These are phyloP conservation scores for Nicotiana attenuata DNA, from an alignment of 257 asterid genomes.

Conservation along the genomic window DNA sequence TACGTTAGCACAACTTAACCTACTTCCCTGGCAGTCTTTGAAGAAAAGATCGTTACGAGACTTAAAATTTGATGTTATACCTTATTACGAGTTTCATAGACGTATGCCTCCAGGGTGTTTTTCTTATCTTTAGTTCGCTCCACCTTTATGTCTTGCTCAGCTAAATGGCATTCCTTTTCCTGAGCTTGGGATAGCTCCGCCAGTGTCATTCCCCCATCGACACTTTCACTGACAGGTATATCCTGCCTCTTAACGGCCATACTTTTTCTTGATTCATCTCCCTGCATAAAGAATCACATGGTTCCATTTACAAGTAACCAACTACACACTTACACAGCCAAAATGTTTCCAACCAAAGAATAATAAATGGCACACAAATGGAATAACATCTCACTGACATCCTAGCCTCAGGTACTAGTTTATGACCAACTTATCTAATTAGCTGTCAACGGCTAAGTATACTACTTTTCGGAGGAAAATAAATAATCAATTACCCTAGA, in stretches of 20 bases:
- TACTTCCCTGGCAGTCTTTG: background rate
- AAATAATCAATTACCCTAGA: background rate
- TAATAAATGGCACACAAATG: background rate
- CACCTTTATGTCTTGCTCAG: slow-evolving; percentile 72
- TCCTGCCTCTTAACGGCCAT: slow-evolving; percentile 60
- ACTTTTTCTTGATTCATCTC: slow-evolving; percentile 53
- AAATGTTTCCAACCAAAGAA: background rate
- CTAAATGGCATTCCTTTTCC: slow-evolving; percentile 60
- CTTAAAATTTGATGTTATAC: slow-evolving; percentile 27
- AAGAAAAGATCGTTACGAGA: background rate
- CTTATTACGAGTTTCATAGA: slow-evolving; percentile 91
- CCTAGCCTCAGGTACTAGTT: background rate
- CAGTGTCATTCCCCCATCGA: slow-evolving; percentile 56
- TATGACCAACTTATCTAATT: slow-evolving; percentile 1
- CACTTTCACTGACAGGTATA: slow-evolving; percentile 54
- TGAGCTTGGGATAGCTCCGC: slow-evolving; percentile 61
- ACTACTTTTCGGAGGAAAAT: slow-evolving; percentile 2
- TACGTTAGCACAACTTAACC: background rate
- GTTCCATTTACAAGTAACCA: background rate
- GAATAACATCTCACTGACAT: background rate
- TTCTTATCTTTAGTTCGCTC: slow-evolving; percentile 96
- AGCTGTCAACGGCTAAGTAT: background rate
- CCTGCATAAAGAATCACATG: slow-evolving; percentile 34
- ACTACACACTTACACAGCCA: background rate
- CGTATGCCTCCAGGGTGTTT: slow-evolving; percentile 90